Percentiles rank a stretch among this genome's conserved stretches.
Evolutionary conservation across 2,329 filamentous ascomycete genomes (phyloP).

Genomic region (Beauveria sp.): DNA sequence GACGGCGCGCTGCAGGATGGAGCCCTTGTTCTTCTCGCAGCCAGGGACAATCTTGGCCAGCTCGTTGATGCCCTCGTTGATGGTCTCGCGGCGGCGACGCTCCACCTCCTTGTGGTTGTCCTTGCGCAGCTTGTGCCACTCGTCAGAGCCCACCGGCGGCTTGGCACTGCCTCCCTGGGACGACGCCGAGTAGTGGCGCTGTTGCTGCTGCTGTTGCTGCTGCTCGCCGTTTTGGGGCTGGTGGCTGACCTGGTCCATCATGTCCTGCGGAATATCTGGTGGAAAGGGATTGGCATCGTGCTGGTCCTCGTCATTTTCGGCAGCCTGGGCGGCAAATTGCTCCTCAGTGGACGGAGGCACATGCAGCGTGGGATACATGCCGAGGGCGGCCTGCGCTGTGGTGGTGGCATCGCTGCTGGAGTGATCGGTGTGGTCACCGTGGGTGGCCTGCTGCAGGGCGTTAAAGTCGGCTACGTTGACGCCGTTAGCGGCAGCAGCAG

Average conservation of each 20-base stretch:
- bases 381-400: slow-evolving; percentile 52
- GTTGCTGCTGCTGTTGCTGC: slow-evolving; percentile 18
- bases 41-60: slow-evolving; percentile 95
- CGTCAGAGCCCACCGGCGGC: slow-evolving; percentile 87
- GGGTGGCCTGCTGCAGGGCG: slow-evolving; percentile 47
- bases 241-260: slow-evolving; percentile 21
- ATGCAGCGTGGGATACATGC: slow-evolving; percentile 53
- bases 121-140: slow-evolving; percentile 96
- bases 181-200: slow-evolving; percentile 26
- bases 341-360: slow-evolving; percentile 50
- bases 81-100: slow-evolving; percentile 90
- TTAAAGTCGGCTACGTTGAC: slow-evolving; percentile 48
- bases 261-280: slow-evolving; percentile 23
- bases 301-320: slow-evolving; percentile 25
- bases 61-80: slow-evolving; percentile 98
- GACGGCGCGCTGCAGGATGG: slow-evolving; percentile 86
- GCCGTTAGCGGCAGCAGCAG: slow-evolving; percentile 29
- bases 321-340: slow-evolving; percentile 48
- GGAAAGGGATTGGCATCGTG: slow-evolving; percentile 23
- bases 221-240: slow-evolving; percentile 34
- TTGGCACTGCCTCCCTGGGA: slow-evolving; percentile 50
- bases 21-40: slow-evolving; percentile 98
- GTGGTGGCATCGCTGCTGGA: slow-evolving; percentile 48
- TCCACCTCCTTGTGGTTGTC: slow-evolving; percentile 99
- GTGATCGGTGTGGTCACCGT: slow-evolving; percentile 37